A percentile compares a stretch with the other conserved stretches of the same genome.
These are phyloP conservation scores for Chrysanthemum lavandulifolium DNA, from an alignment of 129 eudicot species.

Conservation along the genomic window DNA sequence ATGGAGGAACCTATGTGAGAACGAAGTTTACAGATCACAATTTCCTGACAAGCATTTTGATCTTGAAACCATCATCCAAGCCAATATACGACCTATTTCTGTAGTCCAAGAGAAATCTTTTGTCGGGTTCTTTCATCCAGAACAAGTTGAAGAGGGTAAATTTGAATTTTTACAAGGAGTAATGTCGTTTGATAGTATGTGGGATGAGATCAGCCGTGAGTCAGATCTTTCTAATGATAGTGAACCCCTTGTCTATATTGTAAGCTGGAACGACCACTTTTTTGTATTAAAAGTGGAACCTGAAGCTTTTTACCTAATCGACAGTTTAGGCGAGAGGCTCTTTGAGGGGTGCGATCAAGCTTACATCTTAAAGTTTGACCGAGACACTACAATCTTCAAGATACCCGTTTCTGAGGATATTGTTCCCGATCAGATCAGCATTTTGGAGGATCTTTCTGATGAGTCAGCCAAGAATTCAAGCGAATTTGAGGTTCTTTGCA, in stretches of 20 bases:
- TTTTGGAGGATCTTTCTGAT: conserved; percentile 23
- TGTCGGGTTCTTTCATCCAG: conserved; percentile 78
- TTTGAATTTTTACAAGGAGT: conserved; percentile 78
- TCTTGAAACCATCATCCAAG: conserved; percentile 72
- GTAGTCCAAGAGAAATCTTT: conserved; percentile 71
- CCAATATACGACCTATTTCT: conserved; percentile 58
- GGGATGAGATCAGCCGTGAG: conserved; percentile 68
- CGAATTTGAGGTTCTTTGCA: conserved; percentile 40
- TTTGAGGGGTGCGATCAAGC: conserved; percentile 80
- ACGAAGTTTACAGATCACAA: conserved; percentile 50
- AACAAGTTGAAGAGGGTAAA: conserved; percentile 53
- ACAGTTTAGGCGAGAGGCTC: conserved; percentile 79
- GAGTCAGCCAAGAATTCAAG: conserved; percentile 1
- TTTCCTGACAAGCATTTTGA: conserved; percentile 92
- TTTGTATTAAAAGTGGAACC: conserved; percentile 74
- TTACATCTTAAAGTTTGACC: conserved; percentile 69
- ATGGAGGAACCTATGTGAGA: conserved; percentile 82
- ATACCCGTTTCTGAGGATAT: conserved; percentile 27
- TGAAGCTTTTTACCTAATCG: conserved; percentile 67
- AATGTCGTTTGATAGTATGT: conserved; percentile 85
- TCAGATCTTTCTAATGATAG: conserved; percentile 24
- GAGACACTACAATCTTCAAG: conserved; percentile 46
- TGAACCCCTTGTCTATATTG: conserved; percentile 52
- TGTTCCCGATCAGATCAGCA: conserved; percentile 33
- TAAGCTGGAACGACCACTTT: conserved; percentile 93